phyloP scores from a whole-genome alignment of 176 grass and related monocot species.

The Oryza glumipatula region DNA sequence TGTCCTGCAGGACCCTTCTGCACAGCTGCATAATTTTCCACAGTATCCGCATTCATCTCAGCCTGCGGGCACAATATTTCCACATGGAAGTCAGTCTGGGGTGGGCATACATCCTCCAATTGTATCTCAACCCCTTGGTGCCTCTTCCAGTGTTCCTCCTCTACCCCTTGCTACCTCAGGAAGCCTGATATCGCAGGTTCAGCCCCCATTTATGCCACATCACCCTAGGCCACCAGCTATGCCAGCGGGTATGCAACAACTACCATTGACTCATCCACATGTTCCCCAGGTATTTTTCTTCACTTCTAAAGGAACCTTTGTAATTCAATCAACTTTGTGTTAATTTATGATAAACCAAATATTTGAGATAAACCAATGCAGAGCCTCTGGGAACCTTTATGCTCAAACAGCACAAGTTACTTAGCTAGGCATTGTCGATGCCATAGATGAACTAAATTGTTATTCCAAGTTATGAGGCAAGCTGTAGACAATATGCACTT shows the following conservation, averaged over 20 bases:
- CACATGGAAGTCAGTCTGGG: slow-evolving; percentile 45
- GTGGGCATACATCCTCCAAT: no score
- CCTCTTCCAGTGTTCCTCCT: slow-evolving; percentile 59
- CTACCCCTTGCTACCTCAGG: slow-evolving; percentile 54
- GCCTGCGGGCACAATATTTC: slow-evolving; percentile 45
- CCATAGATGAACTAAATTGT: not conserved
- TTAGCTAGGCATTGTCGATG: not conserved
- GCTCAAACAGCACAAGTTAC: slow-evolving; percentile 19
- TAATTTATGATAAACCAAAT: slow-evolving; percentile 10
- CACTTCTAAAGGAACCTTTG: not conserved
- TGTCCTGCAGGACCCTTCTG: slow-evolving; percentile 51
- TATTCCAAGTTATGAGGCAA: slow-evolving; percentile 9
- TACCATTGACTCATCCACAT: slow-evolving; percentile 50
- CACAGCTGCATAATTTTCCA: slow-evolving; percentile 54
- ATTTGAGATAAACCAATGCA: slow-evolving; percentile 9
- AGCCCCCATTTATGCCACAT: slow-evolving; percentile 57
- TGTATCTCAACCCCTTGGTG: slow-evolving; percentile 20
- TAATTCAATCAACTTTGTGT: slow-evolving; percentile 3
- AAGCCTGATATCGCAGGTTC: slow-evolving; percentile 58
- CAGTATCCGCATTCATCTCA: slow-evolving; percentile 53
- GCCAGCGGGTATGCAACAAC: slow-evolving; percentile 48
- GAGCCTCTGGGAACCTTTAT: slow-evolving; percentile 16
- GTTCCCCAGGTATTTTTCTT: slow-evolving; percentile 66
- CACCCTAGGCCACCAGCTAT: slow-evolving; percentile 51
- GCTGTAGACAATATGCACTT: slow-evolving; percentile 5